Base-by-base conservation (phyloP, 306 rosid species). In the Cucurbita argyrosperma region DNA sequence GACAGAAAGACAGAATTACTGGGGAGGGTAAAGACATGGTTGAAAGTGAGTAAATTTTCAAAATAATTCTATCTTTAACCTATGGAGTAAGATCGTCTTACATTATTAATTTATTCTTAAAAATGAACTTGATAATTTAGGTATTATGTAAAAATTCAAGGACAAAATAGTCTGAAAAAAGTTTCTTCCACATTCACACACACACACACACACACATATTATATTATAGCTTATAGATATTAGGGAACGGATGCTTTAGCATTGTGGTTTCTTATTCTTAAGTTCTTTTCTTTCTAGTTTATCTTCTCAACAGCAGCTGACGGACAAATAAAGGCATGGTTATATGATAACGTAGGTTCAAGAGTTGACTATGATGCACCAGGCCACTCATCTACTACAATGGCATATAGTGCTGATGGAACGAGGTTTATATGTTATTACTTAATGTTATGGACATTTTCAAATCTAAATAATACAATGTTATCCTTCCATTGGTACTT, bases 261-360 rank as follows among this genome's bases (percentile, higher is more conserved):
- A 15, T 12, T 23, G 58, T 26, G 58, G 26, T 69, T 47, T 69
- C 50, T 11, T 67, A 16, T 70, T 40, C 74, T 51, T 49, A 59
- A 7, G 6, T 71, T 40, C 71, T 52, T 75, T 52, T 53, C 72
- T 69, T 56, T 78, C 60, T 88, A 95, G 99, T 95, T 95, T 76
- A 91, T 95, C 77, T 95, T 95, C 87, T 95, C 99, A 46, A 95
- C 97, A 43, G 99, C 99, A 76, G 85, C 93, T 61, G 99, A 95
- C 83, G 99, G 99, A 62, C 91, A 95, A 88, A 95, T 95, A 85
- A 95, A 95, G 90, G 99, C 99, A 63, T 95, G 99, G 97, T 79
- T 95, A 86, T 95, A 95, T 82, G 99, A 91, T 88, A 89, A 84
- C 80, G 6, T 88, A 86, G 99, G 99, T 70, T 91, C 99, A 66